A percentile compares a stretch with the other conserved stretches of the same genome.
These are phyloP conservation scores for Venturiaceae sp. DNA, from an alignment of 2,329 filamentous ascomycete species.

Conservation along the genomic window DNA sequence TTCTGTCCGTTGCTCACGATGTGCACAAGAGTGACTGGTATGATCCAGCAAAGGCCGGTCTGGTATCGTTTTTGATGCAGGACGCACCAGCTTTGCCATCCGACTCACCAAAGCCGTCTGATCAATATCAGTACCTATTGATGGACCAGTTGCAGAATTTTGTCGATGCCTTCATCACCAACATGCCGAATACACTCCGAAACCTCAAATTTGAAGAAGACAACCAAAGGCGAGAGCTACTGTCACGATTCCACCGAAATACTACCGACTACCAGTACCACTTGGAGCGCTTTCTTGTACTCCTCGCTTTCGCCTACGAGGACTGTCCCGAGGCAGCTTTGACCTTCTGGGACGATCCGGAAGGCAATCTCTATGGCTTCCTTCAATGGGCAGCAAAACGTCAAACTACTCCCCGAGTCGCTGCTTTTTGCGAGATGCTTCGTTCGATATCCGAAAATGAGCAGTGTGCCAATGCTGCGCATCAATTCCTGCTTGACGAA, in stretches of 20 bases:
- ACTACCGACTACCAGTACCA: constrained; percentile 35
- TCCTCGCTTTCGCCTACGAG: constrained; percentile 88
- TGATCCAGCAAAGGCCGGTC: constrained; percentile 72
- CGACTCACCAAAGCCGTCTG: constrained; percentile 60
- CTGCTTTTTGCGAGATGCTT: constrained; percentile 94
- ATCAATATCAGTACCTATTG: constrained; percentile 60
- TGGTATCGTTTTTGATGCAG: constrained; percentile 74
- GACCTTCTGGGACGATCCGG: constrained; percentile 84
- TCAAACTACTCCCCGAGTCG: constrained; percentile 90
- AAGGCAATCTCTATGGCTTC: constrained; percentile 90
- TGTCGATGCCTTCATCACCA: constrained; percentile 85
- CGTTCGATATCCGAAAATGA: constrained; percentile 77
- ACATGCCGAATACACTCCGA: constrained; percentile 85
- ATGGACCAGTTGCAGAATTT: constrained; percentile 81
- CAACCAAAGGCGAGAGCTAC: constrained; percentile 55
- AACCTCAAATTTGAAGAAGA: constrained; percentile 83
- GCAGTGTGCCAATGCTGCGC: constrained; percentile 72
- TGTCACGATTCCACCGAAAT: constrained; percentile 28
- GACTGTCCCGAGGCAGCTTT: constrained; percentile 73
- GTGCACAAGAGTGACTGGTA: constrained; percentile 75
- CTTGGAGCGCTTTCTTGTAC: constrained; percentile 81
- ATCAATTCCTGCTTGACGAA: constrained; percentile 85
- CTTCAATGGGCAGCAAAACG: constrained; percentile 94
- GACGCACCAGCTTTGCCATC: constrained; percentile 61
- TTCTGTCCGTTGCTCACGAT: constrained; percentile 76